Conservation (phyloP, 345 rosid species). For the Bruguiera parviflora region DNA sequence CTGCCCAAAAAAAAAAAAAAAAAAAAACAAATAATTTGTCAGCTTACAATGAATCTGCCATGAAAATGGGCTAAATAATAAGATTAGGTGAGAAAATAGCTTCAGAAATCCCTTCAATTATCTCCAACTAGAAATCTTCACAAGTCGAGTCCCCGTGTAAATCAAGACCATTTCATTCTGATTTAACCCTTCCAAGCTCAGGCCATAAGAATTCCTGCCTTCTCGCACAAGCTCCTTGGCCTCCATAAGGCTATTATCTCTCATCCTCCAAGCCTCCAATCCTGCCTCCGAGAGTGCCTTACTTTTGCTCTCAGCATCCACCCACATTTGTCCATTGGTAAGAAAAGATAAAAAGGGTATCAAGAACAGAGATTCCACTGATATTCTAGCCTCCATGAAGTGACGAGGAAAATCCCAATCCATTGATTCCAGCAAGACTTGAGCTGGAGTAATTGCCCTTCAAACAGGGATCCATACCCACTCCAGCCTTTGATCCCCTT, state of each 20-base stretch:
- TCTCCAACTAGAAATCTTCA: slow-evolving; percentile 39
- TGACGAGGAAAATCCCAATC: slow-evolving; percentile 29
- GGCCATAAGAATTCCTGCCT: slow-evolving; percentile 26
- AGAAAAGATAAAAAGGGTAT: slow-evolving; percentile 28
- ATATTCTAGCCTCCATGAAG: slow-evolving; percentile 41
- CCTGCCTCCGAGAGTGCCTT: slow-evolving; percentile 20
- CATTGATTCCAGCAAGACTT: slow-evolving; percentile 33
- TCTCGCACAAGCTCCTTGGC: slow-evolving; percentile 36
- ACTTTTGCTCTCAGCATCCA: slow-evolving; percentile 7
- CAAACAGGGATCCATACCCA: slow-evolving; percentile 24
- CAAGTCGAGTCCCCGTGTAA: slow-evolving; percentile 29
- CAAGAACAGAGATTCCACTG: slow-evolving; percentile 38
- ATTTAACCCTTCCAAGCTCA: slow-evolving; percentile 17
- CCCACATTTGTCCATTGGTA: slow-evolving; percentile 13
- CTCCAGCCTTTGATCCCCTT: slow-evolving; percentile 10
- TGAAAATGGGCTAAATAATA: no score
- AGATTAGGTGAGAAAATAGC: no score
- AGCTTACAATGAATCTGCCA: no score
- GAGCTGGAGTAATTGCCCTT: slow-evolving; percentile 23
- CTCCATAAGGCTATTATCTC: slow-evolving; percentile 21
- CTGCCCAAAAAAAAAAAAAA: no score
- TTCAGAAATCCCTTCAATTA: background rate
- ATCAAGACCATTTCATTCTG: slow-evolving; percentile 33
- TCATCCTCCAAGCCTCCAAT: slow-evolving; percentile 25
- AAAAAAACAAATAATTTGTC: no score